Conservation (phyloP, 805 yeast species). For the Tetrapisispora iriomotensis region DNA sequence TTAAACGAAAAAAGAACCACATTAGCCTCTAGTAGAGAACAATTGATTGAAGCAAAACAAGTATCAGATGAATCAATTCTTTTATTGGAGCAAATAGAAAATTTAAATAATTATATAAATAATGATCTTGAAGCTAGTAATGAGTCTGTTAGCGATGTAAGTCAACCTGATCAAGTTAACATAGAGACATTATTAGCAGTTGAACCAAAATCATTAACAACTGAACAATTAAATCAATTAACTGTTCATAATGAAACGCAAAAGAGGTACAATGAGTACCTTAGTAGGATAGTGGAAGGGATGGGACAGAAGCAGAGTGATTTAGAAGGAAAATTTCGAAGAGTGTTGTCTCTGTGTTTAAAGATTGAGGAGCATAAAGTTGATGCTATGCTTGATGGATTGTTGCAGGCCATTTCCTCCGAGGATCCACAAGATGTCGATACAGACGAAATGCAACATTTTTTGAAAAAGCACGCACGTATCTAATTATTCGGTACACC, state of each 20-base stretch:
- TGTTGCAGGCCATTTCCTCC: conserved; percentile 84
- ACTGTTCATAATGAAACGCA: not conserved
- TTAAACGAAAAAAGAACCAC: conserved; percentile 17
- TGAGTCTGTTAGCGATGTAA: not conserved
- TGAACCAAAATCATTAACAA: not conserved
- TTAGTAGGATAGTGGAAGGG: conserved; percentile 4
- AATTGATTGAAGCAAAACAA: conserved; percentile 24
- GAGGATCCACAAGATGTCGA: conserved; percentile 59
- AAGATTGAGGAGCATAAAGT: conserved; percentile 77
- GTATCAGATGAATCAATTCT: conserved; percentile 47
- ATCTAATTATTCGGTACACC: conserved; percentile 2
- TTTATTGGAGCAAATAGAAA: conserved; percentile 45
- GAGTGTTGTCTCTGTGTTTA: conserved; percentile 83
- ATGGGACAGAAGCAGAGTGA: conserved; percentile 32
- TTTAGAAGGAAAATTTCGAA: conserved; percentile 68
- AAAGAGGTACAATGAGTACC: conserved; percentile 2
- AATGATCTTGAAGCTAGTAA: not conserved
- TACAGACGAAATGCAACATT: conserved; percentile 43
- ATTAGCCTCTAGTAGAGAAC: conserved; percentile 20
- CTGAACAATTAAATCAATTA: not conserved
- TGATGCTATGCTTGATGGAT: conserved; percentile 70
- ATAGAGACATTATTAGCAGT: too few species aligned
- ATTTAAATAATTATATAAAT: conserved; percentile 30
- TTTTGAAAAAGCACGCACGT: conserved; percentile 39
- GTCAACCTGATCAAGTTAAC: too few species aligned